Percentiles rank a stretch among this genome's conserved stretches.
These are phyloP conservation scores for Dictyostelium firmibasis DNA, from an alignment of 78 protist species.

Conservation along the genomic window DNA sequence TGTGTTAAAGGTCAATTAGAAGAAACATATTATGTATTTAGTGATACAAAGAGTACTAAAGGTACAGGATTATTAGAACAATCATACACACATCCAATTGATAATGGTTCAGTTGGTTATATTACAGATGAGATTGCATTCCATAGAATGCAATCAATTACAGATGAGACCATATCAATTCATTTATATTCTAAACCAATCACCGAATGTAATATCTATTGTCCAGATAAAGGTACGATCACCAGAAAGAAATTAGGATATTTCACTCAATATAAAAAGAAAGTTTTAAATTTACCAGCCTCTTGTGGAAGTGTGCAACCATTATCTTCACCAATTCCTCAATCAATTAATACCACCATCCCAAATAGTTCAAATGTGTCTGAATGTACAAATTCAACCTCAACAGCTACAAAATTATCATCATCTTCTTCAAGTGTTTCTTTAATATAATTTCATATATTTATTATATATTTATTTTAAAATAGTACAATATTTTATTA, in stretches of 20 bases:
- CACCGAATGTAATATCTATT: slow-evolving; percentile 75
- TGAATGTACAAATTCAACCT: not conserved
- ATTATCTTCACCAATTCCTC: not conserved
- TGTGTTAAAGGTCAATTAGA: slow-evolving; percentile 60
- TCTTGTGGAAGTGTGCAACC: not conserved
- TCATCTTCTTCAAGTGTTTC: not conserved
- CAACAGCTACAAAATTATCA: not conserved
- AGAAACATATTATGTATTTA: slow-evolving; percentile 65
- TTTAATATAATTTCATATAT: not conserved
- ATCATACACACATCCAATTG: slow-evolving; percentile 37
- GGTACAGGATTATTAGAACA: slow-evolving; percentile 41
- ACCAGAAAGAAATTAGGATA: slow-evolving; percentile 69
- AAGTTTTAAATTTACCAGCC: not conserved
- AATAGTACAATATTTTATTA: not conserved
- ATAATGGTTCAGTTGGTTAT: slow-evolving; percentile 75
- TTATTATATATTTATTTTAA: no score
- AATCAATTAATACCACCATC: not conserved
- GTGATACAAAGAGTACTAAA: slow-evolving; percentile 25
- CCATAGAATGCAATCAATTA: slow-evolving; percentile 45
- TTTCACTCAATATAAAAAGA: slow-evolving; percentile 58
- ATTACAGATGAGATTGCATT: slow-evolving; percentile 82
- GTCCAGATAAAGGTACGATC: slow-evolving; percentile 66
- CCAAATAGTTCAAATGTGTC: not conserved
- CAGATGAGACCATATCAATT: slow-evolving; percentile 45
- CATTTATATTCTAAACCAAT: slow-evolving; percentile 82